Evolutionary conservation across 2,329 filamentous ascomycete species (phyloP), one percentile per base, ranked within the genome.

Genomic region (Septoria petroselini): DNA sequence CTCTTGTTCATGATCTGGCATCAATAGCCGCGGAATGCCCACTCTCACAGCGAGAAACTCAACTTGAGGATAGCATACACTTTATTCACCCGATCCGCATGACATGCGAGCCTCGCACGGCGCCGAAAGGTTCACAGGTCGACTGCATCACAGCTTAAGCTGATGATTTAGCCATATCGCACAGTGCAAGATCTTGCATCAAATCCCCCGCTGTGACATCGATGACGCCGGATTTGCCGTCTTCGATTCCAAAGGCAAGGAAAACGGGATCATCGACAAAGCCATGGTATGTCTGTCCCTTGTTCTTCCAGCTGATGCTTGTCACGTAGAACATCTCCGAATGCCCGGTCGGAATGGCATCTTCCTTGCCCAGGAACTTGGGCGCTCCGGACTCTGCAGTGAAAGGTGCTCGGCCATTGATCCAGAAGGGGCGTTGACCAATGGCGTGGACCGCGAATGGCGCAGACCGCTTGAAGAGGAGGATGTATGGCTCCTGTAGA

Each of bases 321-420:
- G 78, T 82, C 0, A 82, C 68, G 53, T 81, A 83, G 21, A 83
- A 66, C 77, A 82, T 80, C 57, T 81, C 76, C 0, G 72, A 74
- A 18, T 71, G 69, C 1, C 57, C 60, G 5, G 23, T 30, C 4
- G 58, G 56, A 3, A 58, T 41, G 14, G 49, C 45, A 21, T 55
- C 48, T 64, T 62, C 58, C 53, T 61, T 17, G 25, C 37, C 38
- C 5, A 46, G 15, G 7, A 44, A 53, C 11, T 53, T 43, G 52
- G 7, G 34, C 3, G 45, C 50, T 6, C 50, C 35, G 8, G 53
- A 60, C n/a, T 53, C 62, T 17, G 68, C 63, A 1, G 58, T 58
- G 42, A 63, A 55, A 8, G 58, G 58, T 14, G 66, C 60, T 18
- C 80, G 70, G 0, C 80, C 80, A 38, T 74, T 66, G 25, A 82